A percentile compares a stretch with the other conserved stretches of the same genome.
Evolutionary conservation across 768 basidiomycete genomes (phyloP).

Genomic region (Hypsizygus marmoreus): DNA sequence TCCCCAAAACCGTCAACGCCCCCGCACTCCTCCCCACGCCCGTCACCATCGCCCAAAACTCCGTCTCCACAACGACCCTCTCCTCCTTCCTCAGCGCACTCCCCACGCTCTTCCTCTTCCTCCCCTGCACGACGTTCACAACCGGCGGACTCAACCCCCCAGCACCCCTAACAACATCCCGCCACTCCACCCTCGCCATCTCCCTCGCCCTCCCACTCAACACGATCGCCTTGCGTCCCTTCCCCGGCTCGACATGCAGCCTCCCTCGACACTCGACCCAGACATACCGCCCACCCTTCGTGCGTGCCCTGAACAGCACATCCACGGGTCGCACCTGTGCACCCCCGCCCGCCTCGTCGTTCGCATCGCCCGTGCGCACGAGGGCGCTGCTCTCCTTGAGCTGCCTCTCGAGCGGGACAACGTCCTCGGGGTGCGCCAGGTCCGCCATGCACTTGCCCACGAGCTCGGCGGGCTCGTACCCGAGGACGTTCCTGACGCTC

Average conservation of each 20-base stretch:
- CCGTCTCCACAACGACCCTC: constrained; percentile 22
- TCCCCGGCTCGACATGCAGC: constrained; percentile 89
- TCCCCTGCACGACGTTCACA: constrained; percentile 1
- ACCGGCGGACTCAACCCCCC: constrained; percentile 38
- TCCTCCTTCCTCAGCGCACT: constrained; percentile 6
- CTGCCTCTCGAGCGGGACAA: constrained; percentile 89
- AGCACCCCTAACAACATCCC: constrained; percentile 47
- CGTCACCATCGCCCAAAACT: constrained; percentile 58
- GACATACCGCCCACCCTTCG: constrained; percentile 65
- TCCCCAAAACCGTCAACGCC: constrained; percentile 53
- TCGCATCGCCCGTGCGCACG: background rate
- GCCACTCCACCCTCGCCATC: constrained; percentile 68
- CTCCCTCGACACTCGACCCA: constrained; percentile 94
- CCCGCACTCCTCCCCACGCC: constrained; percentile 31
- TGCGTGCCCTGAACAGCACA: constrained; percentile 80
- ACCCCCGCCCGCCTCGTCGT: background rate
- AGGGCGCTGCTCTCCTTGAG: constrained; percentile 69
- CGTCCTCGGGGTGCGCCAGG: constrained; percentile 86
- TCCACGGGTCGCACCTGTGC: constrained; percentile 62
- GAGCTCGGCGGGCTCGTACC: constrained; percentile 85
- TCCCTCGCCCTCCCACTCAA: constrained; percentile 77
- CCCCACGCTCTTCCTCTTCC: background rate
- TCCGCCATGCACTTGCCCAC: constrained; percentile 77
- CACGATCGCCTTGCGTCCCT: constrained; percentile 92
- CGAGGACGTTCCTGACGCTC: constrained; percentile 73